Percentiles rank a stretch among this genome's conserved stretches.
phyloP scores from a whole-genome alignment of 2,329 filamentous ascomycete genomes.

The Hymenoscyphus salicellus region DNA sequence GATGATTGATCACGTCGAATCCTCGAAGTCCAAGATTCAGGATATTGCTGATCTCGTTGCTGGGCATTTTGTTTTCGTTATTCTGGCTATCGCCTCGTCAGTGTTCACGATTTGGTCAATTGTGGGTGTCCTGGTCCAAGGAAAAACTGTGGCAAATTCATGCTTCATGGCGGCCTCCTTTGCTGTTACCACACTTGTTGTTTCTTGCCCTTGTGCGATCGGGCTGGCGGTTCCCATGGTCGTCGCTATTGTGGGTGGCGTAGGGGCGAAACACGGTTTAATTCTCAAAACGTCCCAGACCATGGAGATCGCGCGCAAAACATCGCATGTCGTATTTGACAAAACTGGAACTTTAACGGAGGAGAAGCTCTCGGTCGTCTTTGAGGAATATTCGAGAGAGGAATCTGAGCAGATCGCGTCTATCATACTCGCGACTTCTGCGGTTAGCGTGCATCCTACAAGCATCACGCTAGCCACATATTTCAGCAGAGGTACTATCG shows the following conservation, averaged over 20 bases:
- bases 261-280: constrained; percentile 62
- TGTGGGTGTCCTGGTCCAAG: constrained; percentile 47
- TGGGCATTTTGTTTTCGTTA: constrained; percentile 64
- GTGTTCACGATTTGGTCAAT: constrained; percentile 65
- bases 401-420: constrained; percentile 18
- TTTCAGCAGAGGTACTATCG: constrained; percentile 27
- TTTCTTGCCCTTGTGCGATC: constrained; percentile 78
- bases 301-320: constrained; percentile 60
- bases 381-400: constrained; percentile 39
- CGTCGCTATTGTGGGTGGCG: constrained; percentile 65
- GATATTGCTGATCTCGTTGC: constrained; percentile 67
- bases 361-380: constrained; percentile 49
- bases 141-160: constrained; percentile 47
- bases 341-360: constrained; percentile 75
- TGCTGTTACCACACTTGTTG: constrained; percentile 63
- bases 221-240: constrained; percentile 73
- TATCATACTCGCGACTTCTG: constrained; percentile 39
- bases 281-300: constrained; percentile 66
- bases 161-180: constrained; percentile 64
- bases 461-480: constrained; percentile 37
- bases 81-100: constrained; percentile 54
- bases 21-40: constrained; percentile 66
- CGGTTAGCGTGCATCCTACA: constrained; percentile 29
- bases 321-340: constrained; percentile 70
- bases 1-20: constrained; percentile 68